A percentile compares a stretch with the other conserved stretches of the same genome.
Conservation (phyloP, 345 rosid species). For the Lumnitzera littorea region DNA sequence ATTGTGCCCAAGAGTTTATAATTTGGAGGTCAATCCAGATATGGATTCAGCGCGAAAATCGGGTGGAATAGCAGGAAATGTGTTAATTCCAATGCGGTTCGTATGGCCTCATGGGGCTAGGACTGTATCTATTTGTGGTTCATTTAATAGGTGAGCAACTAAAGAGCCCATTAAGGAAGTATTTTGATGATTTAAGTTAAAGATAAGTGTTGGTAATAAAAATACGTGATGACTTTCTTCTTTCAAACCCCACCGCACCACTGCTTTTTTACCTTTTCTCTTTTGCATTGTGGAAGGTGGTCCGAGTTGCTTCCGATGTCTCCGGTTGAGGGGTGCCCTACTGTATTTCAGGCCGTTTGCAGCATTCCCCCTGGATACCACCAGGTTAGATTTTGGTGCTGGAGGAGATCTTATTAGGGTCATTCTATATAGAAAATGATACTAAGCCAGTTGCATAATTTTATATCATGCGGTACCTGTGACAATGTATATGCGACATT, state of each 20-base stretch:
- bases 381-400: slow-evolving; percentile 35
- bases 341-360: slow-evolving; percentile 54
- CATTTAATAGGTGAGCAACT: slow-evolving; percentile 41
- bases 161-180: slow-evolving; percentile 5
- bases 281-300: slow-evolving; percentile 36
- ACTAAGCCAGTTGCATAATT: too few species aligned
- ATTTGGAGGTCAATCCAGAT: slow-evolving; percentile 23
- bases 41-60: slow-evolving; percentile 31
- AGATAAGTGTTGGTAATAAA: background rate
- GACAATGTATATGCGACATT: too few species aligned
- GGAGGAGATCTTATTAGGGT: too few species aligned
- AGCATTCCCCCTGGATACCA: slow-evolving; percentile 55
- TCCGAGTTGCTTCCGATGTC: slow-evolving; percentile 49
- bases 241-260: too few species aligned
- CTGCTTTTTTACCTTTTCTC: background rate
- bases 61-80: slow-evolving; percentile 15
- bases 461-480: too few species aligned
- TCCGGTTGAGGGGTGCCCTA: slow-evolving; percentile 60
- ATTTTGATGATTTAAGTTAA: background rate
- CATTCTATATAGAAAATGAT: too few species aligned
- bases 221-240: background rate
- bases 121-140: slow-evolving; percentile 45
- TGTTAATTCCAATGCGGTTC: slow-evolving; percentile 41
- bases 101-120: slow-evolving; percentile 66
- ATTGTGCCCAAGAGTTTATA: too few species aligned